phyloP scores from a whole-genome alignment of 495 filamentous ascomycete genomes.

The Penicillium paxilli region DNA sequence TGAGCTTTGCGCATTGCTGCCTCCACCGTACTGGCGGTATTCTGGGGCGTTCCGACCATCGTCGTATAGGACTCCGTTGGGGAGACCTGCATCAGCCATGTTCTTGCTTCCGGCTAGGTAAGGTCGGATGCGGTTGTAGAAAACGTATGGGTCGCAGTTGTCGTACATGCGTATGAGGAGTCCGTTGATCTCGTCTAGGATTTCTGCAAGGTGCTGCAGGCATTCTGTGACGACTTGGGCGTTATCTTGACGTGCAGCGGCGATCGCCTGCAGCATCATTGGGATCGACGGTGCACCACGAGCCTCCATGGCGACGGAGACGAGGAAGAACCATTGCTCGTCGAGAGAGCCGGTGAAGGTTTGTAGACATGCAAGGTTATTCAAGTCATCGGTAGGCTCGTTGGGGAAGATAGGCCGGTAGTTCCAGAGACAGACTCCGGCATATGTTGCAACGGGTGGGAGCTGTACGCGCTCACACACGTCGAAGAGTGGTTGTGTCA shows the following conservation, averaged over 20 bases:
- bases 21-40: conserved; percentile 81
- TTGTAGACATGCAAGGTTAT: conserved; percentile 79
- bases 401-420: conserved; percentile 83
- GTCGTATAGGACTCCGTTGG: conserved; percentile 84
- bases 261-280: conserved; percentile 83
- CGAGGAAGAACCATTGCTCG: conserved; percentile 97
- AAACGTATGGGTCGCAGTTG: conserved; percentile 86
- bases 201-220: conserved; percentile 77
- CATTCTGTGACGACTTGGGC: conserved; percentile 68
- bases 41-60: conserved; percentile 63
- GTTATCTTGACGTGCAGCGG: conserved; percentile 73
- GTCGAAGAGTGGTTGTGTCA: conserved; percentile 79
- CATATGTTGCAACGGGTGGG: conserved; percentile 93
- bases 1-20: conserved; percentile 93
- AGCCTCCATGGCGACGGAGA: conserved; percentile 95
- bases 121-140: conserved; percentile 90
- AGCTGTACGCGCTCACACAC: conserved; percentile 81
- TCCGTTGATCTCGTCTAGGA: conserved; percentile 75
- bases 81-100: conserved; percentile 89
- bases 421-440: conserved; percentile 92
- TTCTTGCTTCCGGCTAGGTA: conserved; percentile 96
- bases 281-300: conserved; percentile 86
- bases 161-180: conserved; percentile 87
- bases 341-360: conserved; percentile 96
- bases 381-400: conserved; percentile 75